phyloP scores from a whole-genome alignment of 2,329 filamentous ascomycete species.

The Fusarium sacchari region DNA sequence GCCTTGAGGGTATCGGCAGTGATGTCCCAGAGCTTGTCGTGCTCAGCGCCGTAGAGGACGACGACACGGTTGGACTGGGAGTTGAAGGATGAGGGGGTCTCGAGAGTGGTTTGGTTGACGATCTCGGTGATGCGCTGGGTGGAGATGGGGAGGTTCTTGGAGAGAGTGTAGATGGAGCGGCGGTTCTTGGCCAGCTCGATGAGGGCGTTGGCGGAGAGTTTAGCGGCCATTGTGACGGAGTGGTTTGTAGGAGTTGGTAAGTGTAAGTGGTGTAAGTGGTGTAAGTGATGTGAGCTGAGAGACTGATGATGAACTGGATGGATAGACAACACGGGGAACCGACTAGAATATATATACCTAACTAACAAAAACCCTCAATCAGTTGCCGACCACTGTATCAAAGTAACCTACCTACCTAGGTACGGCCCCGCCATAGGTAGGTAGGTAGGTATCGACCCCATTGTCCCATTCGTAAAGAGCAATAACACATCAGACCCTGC shows the following conservation, averaged over 20 bases:
- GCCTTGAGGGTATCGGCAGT: slow-evolving; percentile 59
- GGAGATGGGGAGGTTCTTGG: slow-evolving; percentile 65
- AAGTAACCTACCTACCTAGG: too few relatives aligned
- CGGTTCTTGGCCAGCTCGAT: slow-evolving; percentile 73
- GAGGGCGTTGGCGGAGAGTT: slow-evolving; percentile 60
- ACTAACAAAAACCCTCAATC: slow-evolving; percentile 7
- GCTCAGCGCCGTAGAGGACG: slow-evolving; percentile 82
- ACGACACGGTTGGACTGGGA: slow-evolving; percentile 83
- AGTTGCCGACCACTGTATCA: background rate
- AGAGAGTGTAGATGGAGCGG: slow-evolving; percentile 75
- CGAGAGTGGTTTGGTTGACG: slow-evolving; percentile 69
- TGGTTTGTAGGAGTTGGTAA: slow-evolving; percentile 11
- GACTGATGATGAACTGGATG: background rate
- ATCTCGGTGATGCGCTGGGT: slow-evolving; percentile 71
- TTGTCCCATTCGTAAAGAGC: slow-evolving; percentile 1
- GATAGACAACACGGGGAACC: background rate
- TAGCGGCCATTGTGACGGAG: slow-evolving; percentile 58
- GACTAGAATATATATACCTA: slow-evolving; percentile 29
- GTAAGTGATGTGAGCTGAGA: slow-evolving; percentile 6
- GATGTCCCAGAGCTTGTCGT: slow-evolving; percentile 88
- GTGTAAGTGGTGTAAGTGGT: slow-evolving; percentile 5
- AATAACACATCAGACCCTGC: slow-evolving; percentile 7
- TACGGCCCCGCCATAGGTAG: slow-evolving; percentile 20
- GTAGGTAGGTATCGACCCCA: background rate
- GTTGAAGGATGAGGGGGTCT: slow-evolving; percentile 88